Conservation (phyloP, 495 filamentous ascomycete species). For the Cladorrhinum samala region DNA sequence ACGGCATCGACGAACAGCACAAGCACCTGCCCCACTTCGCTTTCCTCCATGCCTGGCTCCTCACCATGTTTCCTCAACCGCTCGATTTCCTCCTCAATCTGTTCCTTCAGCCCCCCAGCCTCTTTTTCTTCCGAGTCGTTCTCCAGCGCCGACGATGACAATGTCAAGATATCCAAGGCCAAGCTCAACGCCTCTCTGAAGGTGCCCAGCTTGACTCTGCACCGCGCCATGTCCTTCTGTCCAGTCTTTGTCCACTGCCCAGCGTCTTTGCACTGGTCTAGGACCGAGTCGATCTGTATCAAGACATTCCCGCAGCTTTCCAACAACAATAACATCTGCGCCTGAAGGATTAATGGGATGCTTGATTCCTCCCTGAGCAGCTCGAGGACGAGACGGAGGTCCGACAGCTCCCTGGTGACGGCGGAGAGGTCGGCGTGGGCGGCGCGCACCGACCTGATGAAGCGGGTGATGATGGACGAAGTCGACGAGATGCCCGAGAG, state of each 20-base stretch:
- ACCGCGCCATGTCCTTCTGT: slow-evolving; percentile 8
- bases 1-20: slow-evolving; percentile 15
- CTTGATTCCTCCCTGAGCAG: slow-evolving; percentile 19
- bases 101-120: neutral
- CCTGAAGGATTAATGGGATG: slow-evolving; percentile 16
- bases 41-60: neutral
- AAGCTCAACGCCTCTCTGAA: slow-evolving; percentile 18
- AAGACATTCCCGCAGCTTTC: slow-evolving; percentile 18
- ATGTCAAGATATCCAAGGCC: slow-evolving; percentile 18
- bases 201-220: slow-evolving; percentile 9
- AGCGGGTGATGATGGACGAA: slow-evolving; percentile 21
- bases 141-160: slow-evolving; percentile 5
- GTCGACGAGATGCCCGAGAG: slow-evolving; percentile 22
- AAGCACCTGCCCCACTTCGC: neutral
- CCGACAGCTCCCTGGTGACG: slow-evolving; percentile 26
- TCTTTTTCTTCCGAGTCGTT: neutral
- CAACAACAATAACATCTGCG: slow-evolving; percentile 17
- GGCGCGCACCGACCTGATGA: slow-evolving; percentile 24
- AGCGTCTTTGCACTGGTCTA: slow-evolving; percentile 13
- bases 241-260: slow-evolving; percentile 17
- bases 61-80: neutral
- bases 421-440: slow-evolving; percentile 24
- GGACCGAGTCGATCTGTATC: slow-evolving; percentile 13
- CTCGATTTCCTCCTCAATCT: slow-evolving; percentile 13
- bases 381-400: slow-evolving; percentile 26